Conservation (phyloP, 257 asterid genomes). For the Solanum sitiens region DNA sequence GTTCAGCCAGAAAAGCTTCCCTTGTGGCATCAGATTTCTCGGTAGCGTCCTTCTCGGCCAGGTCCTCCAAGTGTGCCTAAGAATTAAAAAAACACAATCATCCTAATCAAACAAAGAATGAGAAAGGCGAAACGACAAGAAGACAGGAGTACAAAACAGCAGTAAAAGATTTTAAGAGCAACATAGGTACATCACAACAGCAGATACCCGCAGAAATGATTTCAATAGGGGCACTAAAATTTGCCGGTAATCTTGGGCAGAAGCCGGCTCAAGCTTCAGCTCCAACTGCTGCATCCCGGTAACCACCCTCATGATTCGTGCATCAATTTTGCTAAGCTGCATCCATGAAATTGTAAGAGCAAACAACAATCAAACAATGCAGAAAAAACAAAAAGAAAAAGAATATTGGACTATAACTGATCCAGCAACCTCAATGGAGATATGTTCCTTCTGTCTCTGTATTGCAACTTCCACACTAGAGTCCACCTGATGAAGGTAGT, state of each 20-base stretch:
- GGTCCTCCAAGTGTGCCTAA: conserved; percentile 72
- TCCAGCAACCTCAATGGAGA: conserved; percentile 68
- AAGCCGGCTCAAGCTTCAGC: conserved; percentile 54
- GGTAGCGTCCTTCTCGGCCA: conserved; percentile 93
- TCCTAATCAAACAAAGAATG: conserved; percentile 3
- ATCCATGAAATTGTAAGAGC: conserved; percentile 23
- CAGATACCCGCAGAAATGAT: conserved; percentile 67
- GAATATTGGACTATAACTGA: neutral
- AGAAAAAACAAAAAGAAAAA: neutral
- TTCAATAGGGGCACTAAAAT: conserved; percentile 71
- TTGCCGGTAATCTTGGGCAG: conserved; percentile 53
- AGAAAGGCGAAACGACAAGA: neutral
- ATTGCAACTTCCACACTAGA: conserved; percentile 80
- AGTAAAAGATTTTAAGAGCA: neutral
- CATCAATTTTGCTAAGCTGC: conserved; percentile 93
- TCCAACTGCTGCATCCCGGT: conserved; percentile 69
- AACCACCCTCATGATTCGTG: conserved; percentile 55
- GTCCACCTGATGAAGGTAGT: conserved; percentile 70
- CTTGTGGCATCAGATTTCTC: conserved; percentile 96
- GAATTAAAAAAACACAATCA: conserved; percentile 2
- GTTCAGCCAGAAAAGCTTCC: conserved; percentile 94
- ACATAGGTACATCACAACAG: neutral
- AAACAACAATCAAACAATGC: neutral
- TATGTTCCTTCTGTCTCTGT: conserved; percentile 85
- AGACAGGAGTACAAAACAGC: neutral